A percentile compares a stretch with the other conserved stretches of the same genome.
phyloP scores from a whole-genome alignment of 768 basidiomycete species.

The Boletus huronensis region DNA sequence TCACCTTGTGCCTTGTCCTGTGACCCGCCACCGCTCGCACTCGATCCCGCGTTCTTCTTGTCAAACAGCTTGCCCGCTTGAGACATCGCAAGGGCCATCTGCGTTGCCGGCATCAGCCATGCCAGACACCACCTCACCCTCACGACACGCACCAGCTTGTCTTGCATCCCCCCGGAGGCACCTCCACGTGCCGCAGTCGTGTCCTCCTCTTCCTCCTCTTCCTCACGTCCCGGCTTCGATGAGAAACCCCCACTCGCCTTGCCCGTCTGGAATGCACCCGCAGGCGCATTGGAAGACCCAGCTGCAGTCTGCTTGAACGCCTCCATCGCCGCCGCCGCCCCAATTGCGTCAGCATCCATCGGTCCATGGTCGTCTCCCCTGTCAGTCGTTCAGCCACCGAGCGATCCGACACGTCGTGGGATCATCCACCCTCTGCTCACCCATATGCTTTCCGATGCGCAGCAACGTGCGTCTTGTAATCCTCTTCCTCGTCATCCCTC shows the following conservation, averaged over 20 bases:
- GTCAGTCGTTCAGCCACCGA: neutral
- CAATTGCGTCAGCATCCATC: constrained; percentile 28
- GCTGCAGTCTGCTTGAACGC: constrained; percentile 28
- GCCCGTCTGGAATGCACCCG: constrained; percentile 17
- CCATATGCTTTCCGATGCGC: constrained; percentile 33
- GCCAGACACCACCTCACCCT: neutral
- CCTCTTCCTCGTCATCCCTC: constrained; percentile 5
- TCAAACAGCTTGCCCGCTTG: constrained; percentile 32
- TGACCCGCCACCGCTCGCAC: constrained; percentile 5
- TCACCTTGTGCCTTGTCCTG: constrained; percentile 29
- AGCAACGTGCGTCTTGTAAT: constrained; percentile 19
- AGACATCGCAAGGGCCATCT: constrained; percentile 32
- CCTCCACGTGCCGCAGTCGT: constrained; percentile 1
- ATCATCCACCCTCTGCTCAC: constrained; percentile 13
- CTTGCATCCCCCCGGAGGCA: constrained; percentile 23
- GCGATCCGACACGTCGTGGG: neutral
- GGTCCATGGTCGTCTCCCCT: constrained; percentile 22
- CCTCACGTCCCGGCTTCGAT: constrained; percentile 3
- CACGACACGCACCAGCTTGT: constrained; percentile 26
- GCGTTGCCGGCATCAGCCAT: neutral
- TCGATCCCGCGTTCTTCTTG: constrained; percentile 27
- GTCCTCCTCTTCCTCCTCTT: constrained; percentile 8
- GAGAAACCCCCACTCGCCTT: neutral
- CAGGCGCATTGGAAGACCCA: constrained; percentile 9
- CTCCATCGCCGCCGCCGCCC: constrained; percentile 30